Evolutionary conservation across 2,329 filamentous ascomycete species (phyloP).

Genomic region (Torrubiellomyces zombiae): DNA sequence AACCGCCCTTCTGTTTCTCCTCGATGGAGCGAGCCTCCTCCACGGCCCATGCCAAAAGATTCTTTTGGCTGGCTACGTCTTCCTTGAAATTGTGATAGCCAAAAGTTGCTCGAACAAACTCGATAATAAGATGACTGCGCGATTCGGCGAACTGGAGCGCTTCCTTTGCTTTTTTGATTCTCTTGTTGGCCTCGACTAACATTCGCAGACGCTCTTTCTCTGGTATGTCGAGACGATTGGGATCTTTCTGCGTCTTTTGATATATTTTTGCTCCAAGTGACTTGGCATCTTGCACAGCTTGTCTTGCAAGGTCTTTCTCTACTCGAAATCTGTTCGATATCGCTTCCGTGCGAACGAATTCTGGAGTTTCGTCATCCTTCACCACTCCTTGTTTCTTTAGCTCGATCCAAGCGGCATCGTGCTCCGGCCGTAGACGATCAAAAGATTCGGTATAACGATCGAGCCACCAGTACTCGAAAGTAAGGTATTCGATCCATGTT

Average conservation of each 20-base stretch:
- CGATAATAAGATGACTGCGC: slow-evolving; percentile 1
- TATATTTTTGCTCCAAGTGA: slow-evolving; percentile 1
- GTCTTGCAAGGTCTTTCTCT: slow-evolving; percentile 1
- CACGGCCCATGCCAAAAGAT: slow-evolving; percentile 11
- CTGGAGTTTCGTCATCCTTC: slow-evolving; percentile 6
- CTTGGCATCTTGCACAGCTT: slow-evolving; percentile 1
- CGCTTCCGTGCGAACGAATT: slow-evolving; percentile 3
- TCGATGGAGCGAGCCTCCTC: slow-evolving; percentile 11
- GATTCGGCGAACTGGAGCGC: neutral
- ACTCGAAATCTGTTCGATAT: neutral
- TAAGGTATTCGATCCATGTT: slow-evolving; percentile 23
- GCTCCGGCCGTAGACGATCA: slow-evolving; percentile 8
- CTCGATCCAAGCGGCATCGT: slow-evolving; percentile 14
- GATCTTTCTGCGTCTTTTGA: slow-evolving; percentile 2
- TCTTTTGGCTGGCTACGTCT: slow-evolving; percentile 6
- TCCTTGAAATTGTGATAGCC: slow-evolving; percentile 4
- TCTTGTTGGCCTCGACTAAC: slow-evolving; percentile 1
- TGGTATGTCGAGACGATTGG: slow-evolving; percentile 2
- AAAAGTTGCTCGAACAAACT: slow-evolving; percentile 4
- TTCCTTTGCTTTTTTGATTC: slow-evolving; percentile 1
- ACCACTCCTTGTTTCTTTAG: slow-evolving; percentile 12
- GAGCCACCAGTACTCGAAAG: slow-evolving; percentile 12
- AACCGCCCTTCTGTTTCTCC: slow-evolving; percentile 5
- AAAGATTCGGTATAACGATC: slow-evolving; percentile 7
- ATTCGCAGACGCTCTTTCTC: slow-evolving; percentile 3